A percentile compares a stretch with the other conserved stretches of the same genome.
phyloP scores from a whole-genome alignment of 1,284 basidiomycete species.

The Sporisorium reilianum region DNA sequence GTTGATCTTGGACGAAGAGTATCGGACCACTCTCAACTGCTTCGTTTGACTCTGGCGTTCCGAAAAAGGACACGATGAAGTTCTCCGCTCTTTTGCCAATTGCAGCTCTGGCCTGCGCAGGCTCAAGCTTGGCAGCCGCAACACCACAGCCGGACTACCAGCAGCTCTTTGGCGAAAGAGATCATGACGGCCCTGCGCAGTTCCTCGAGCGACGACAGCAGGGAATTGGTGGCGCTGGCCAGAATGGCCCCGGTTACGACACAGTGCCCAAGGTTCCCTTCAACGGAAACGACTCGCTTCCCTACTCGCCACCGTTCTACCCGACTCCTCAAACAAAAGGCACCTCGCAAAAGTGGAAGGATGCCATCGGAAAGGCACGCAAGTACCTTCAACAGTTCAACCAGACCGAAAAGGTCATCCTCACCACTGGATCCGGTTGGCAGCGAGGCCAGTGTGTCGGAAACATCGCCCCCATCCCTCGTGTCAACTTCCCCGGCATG shows the following conservation, averaged over 20 bases:
- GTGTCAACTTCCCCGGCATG: conserved; percentile 77
- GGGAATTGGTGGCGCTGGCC: conserved; percentile 41
- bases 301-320: conserved; percentile 57
- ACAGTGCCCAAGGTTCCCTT: conserved; percentile 42
- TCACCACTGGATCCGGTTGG: conserved; percentile 70
- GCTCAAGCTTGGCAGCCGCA: conserved; percentile 27
- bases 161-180: conserved; percentile 27
- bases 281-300: conserved; percentile 52
- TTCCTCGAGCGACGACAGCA: conserved; percentile 39
- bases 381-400: conserved; percentile 70
- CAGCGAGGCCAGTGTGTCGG: conserved; percentile 60
- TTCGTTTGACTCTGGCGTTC: not conserved
- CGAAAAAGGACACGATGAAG: conserved; percentile 19
- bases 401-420: conserved; percentile 71
- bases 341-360: conserved; percentile 73
- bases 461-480: conserved; percentile 71
- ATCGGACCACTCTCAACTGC: not conserved
- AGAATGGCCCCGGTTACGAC: conserved; percentile 45
- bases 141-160: conserved; percentile 35
- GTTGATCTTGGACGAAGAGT: not conserved
- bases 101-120: conserved; percentile 30
- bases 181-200: conserved; percentile 16
- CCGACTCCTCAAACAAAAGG: conserved; percentile 52
- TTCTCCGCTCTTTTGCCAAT: conserved; percentile 28
- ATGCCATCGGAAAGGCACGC: conserved; percentile 73